Evolutionary conservation across 208 protist species (phyloP).

Genomic region (Acanthamoeba castellanii): DNA sequence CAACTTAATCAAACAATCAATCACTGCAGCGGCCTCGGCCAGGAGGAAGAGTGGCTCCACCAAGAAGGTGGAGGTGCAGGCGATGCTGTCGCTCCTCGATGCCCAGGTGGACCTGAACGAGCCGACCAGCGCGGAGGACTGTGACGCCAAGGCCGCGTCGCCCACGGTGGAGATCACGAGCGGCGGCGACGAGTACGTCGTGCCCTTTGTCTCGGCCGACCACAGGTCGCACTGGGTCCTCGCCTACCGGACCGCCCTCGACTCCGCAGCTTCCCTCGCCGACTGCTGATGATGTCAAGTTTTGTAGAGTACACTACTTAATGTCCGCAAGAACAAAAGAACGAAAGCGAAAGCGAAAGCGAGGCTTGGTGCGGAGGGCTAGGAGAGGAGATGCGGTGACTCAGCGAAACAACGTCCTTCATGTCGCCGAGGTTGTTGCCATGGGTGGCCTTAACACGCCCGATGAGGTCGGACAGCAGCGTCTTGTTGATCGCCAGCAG

Average conservation of each 20-base stretch:
- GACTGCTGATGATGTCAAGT: background rate
- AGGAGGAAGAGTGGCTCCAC: background rate
- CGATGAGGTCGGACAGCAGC: slow-evolving; percentile 7
- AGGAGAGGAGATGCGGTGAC: too few relatives aligned
- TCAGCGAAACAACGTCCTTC: background rate
- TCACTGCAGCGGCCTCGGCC: background rate
- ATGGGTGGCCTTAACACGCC: background rate
- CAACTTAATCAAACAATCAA: background rate
- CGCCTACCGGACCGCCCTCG: background rate
- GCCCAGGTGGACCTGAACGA: background rate
- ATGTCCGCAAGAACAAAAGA: too few relatives aligned
- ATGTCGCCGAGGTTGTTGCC: slow-evolving; percentile 34
- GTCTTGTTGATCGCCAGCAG: slow-evolving; percentile 9
- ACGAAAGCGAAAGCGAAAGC: too few relatives aligned
- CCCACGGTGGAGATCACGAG: background rate
- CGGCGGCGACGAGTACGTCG: background rate
- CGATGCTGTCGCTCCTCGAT: background rate
- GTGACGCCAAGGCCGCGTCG: background rate
- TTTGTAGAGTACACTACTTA: background rate
- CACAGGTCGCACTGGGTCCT: background rate
- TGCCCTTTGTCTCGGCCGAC: background rate
- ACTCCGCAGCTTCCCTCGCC: background rate
- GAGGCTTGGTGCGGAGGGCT: too few relatives aligned
- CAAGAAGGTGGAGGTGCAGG: background rate
- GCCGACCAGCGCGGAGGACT: background rate